Percentiles rank a stretch among this genome's conserved stretches.
Conservation (phyloP, 768 basidiomycete genomes). For the Cyathus striatus region DNA sequence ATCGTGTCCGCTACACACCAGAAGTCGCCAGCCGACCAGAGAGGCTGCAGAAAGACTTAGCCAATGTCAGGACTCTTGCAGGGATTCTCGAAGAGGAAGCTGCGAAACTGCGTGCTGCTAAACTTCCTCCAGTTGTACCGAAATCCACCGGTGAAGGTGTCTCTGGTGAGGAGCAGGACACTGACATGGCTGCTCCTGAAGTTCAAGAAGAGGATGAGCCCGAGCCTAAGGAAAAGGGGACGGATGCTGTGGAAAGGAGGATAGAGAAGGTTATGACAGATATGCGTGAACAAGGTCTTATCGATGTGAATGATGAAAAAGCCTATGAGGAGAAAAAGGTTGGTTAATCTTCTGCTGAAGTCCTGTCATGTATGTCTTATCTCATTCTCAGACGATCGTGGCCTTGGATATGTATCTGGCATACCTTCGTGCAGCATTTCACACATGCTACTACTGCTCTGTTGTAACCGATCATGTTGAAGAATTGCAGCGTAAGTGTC, state of each 20-base stretch:
- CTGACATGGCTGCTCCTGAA: conserved; percentile 22
- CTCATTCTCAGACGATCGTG: conserved; percentile 58
- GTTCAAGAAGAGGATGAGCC: conserved; percentile 44
- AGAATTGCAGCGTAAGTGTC: conserved; percentile 92
- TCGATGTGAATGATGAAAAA: conserved; percentile 60
- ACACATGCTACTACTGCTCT: conserved; percentile 98
- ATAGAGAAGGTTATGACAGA: conserved; percentile 74
- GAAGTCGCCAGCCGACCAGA: conserved; percentile 78
- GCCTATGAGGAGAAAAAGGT: conserved; percentile 72
- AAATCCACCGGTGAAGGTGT: conserved; percentile 17
- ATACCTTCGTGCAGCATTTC: conserved; percentile 87
- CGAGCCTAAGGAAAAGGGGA: conserved; percentile 62
- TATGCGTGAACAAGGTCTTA: conserved; percentile 57
- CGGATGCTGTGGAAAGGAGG: conserved; percentile 75
- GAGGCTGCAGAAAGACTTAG: conserved; percentile 76
- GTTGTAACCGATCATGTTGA: conserved; percentile 90
- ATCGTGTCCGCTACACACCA: conserved; percentile 75
- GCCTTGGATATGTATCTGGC: conserved; percentile 90
- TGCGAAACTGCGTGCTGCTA: conserved; percentile 41
- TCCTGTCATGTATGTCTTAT: conserved; percentile 4
- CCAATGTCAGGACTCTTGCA: conserved; percentile 69
- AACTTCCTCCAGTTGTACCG: conserved; percentile 21
- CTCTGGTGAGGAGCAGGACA: conserved; percentile 20
- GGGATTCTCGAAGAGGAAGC: conserved; percentile 72
- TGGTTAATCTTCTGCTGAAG: conserved; percentile 14